A percentile compares a stretch with the other conserved stretches of the same genome.
These are phyloP conservation scores for Cubamyces sp. DNA, from an alignment of 768 basidiomycete genomes.

Conservation along the genomic window DNA sequence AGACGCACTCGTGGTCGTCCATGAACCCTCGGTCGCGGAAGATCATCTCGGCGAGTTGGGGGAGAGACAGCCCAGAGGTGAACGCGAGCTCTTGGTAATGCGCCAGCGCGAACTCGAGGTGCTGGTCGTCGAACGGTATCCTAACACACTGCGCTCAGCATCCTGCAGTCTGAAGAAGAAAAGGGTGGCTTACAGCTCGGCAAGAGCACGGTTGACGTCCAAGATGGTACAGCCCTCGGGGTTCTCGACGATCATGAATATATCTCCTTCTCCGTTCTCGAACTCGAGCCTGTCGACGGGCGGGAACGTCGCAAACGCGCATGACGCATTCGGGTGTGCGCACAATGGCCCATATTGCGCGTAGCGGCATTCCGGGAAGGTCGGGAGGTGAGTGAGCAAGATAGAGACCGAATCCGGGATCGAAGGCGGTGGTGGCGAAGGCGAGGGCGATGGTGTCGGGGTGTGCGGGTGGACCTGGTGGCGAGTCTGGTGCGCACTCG, in stretches of 20 bases:
- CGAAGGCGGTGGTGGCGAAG: conserved; percentile 15
- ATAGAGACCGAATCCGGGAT: conserved; percentile 30
- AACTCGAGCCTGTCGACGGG: conserved; percentile 29
- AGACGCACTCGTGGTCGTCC: conserved; percentile 32
- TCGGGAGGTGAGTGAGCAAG: conserved; percentile 31
- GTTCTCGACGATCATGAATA: conserved; percentile 31
- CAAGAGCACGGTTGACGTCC: conserved; percentile 32
- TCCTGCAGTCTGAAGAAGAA: too few relatives aligned
- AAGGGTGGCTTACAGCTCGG: conserved; percentile 24
- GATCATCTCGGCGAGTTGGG: conserved; percentile 24
- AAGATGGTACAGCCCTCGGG: conserved; percentile 31
- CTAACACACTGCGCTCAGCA: neutral
- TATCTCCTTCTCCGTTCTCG: conserved; percentile 24
- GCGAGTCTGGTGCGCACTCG: neutral
- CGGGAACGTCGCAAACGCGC: conserved; percentile 34
- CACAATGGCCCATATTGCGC: conserved; percentile 34
- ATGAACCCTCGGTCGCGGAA: conserved; percentile 28
- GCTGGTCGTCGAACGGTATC: conserved; percentile 24
- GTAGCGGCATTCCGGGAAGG: conserved; percentile 29
- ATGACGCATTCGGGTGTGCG: conserved; percentile 32
- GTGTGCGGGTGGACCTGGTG: conserved; percentile 7
- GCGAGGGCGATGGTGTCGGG: conserved; percentile 24
- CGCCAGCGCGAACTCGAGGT: conserved; percentile 23
- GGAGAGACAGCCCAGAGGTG: conserved; percentile 25
- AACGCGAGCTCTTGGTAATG: conserved; percentile 31